Conservation (phyloP, 805 yeast genomes). For the Nakazawaea ernobii region DNA sequence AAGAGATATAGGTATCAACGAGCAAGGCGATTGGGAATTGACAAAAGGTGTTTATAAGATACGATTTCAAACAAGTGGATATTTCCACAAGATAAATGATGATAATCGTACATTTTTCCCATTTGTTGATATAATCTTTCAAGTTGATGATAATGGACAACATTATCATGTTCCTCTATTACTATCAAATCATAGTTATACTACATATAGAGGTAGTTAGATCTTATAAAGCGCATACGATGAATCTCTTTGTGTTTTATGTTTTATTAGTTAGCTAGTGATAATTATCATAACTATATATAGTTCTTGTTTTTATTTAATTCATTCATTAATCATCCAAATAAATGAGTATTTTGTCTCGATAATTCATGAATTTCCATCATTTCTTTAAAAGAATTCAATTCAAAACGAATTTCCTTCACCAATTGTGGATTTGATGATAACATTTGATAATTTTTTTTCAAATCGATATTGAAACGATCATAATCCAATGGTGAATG, state of each 20-base stretch:
- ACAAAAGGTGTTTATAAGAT: conserved; percentile 68
- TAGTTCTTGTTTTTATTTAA: too few relatives aligned
- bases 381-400: conserved; percentile 60
- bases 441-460: conserved; percentile 37
- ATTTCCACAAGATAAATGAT: conserved; percentile 33
- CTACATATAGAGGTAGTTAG: conserved; percentile 84
- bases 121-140: conserved; percentile 73
- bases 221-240: background rate
- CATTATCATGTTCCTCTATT: conserved; percentile 91
- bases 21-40: conserved; percentile 35
- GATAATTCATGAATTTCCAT: conserved; percentile 68
- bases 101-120: conserved; percentile 67
- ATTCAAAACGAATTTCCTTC: conserved; percentile 53
- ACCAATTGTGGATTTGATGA: conserved; percentile 44
- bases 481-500: conserved; percentile 46
- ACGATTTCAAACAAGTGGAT: conserved; percentile 69
- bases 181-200: conserved; percentile 78
- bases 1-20: conserved; percentile 2
- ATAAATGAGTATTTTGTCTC: conserved; percentile 59
- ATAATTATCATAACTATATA: too few relatives aligned
- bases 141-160: conserved; percentile 60
- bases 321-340: conserved; percentile 23
- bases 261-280: too few relatives aligned
- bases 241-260: too few relatives aligned
- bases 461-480: conserved; percentile 46